phyloP scores from a whole-genome alignment of 148 eudicot genomes.

The Vaccinium darrowii region DNA sequence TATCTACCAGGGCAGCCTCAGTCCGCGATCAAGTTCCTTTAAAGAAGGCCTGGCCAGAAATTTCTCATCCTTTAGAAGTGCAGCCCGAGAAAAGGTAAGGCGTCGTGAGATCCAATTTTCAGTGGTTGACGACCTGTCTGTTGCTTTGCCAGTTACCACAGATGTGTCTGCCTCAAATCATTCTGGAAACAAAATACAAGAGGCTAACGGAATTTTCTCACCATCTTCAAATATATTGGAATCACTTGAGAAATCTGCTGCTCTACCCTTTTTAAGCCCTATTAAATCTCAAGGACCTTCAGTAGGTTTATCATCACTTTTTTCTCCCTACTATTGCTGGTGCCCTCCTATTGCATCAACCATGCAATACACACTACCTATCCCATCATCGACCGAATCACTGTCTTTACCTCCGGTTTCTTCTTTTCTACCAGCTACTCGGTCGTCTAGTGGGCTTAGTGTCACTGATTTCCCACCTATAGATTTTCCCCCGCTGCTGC shows the following conservation, averaged over 20 bases:
- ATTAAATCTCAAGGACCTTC: slow-evolving; percentile 38
- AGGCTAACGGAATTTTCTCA: slow-evolving; percentile 20
- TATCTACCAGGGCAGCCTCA: slow-evolving; percentile 51
- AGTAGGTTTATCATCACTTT: slow-evolving; percentile 30
- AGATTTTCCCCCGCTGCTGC: slow-evolving; percentile 57
- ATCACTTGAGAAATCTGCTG: slow-evolving; percentile 39
- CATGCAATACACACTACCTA: slow-evolving; percentile 37
- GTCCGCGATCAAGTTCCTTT: slow-evolving; percentile 65
- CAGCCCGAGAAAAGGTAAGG: slow-evolving; percentile 49
- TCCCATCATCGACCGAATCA: slow-evolving; percentile 40
- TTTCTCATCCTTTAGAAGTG: slow-evolving; percentile 43
- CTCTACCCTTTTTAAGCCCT: slow-evolving; percentile 30
- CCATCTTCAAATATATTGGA: slow-evolving; percentile 40
- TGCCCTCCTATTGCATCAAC: slow-evolving; percentile 75
- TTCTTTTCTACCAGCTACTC: slow-evolving; percentile 51
- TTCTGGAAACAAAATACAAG: slow-evolving; percentile 33
- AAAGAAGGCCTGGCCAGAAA: slow-evolving; percentile 49
- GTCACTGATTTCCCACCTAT: slow-evolving; percentile 40
- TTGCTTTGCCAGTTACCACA: slow-evolving; percentile 18
- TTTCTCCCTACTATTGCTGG: slow-evolving; percentile 90
- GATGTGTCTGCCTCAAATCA: slow-evolving; percentile 26
- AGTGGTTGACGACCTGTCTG: slow-evolving; percentile 20
- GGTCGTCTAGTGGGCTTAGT: slow-evolving; percentile 43
- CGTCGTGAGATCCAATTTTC: slow-evolving; percentile 42
- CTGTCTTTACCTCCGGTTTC: slow-evolving; percentile 68